phyloP scores from a whole-genome alignment of 106 monocot genomes.

The Allium cepa region DNA sequence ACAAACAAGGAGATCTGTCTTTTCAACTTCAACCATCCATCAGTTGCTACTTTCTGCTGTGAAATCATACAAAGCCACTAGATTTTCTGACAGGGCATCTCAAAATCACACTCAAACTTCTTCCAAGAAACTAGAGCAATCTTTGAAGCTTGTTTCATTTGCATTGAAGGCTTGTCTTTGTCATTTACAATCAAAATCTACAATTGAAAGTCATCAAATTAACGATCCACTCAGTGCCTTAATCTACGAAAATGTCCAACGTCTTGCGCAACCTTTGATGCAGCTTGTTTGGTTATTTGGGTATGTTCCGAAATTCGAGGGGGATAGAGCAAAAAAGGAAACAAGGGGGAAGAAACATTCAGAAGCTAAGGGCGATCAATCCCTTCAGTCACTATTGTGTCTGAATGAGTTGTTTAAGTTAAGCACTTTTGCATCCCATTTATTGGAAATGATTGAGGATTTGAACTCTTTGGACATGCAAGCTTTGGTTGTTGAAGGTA shows the following conservation, averaged over 20 bases:
- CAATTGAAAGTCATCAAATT: slow-evolving; percentile 16
- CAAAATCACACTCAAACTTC: slow-evolving; percentile 33
- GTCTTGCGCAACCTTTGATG: slow-evolving; percentile 46
- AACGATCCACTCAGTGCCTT: slow-evolving; percentile 23
- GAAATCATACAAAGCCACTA: slow-evolving; percentile 10
- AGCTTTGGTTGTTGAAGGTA: slow-evolving; percentile 21
- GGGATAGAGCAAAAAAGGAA: slow-evolving; percentile 34
- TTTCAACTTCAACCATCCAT: slow-evolving; percentile 57
- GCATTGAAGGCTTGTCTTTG: slow-evolving; percentile 50
- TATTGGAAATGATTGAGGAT: slow-evolving; percentile 40
- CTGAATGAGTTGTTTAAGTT: slow-evolving; percentile 59
- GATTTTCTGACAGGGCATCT: slow-evolving; percentile 10
- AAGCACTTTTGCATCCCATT: slow-evolving; percentile 14
- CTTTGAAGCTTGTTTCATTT: slow-evolving; percentile 48
- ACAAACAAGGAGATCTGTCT: slow-evolving; percentile 34
- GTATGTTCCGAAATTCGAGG: slow-evolving; percentile 28
- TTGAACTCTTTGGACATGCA: slow-evolving; percentile 22
- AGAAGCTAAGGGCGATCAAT: slow-evolving; percentile 27
- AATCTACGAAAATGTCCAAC: slow-evolving; percentile 53
- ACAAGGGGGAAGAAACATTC: slow-evolving; percentile 36
- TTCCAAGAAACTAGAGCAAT: slow-evolving; percentile 19
- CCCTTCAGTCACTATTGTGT: slow-evolving; percentile 49
- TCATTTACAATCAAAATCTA: slow-evolving; percentile 45
- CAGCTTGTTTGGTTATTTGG: slow-evolving; percentile 50
- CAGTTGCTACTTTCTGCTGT: slow-evolving; percentile 35